These are phyloP conservation scores for Maudiozyma saulgeensis DNA, from an alignment of 805 yeast species.

Conservation along the genomic window DNA sequence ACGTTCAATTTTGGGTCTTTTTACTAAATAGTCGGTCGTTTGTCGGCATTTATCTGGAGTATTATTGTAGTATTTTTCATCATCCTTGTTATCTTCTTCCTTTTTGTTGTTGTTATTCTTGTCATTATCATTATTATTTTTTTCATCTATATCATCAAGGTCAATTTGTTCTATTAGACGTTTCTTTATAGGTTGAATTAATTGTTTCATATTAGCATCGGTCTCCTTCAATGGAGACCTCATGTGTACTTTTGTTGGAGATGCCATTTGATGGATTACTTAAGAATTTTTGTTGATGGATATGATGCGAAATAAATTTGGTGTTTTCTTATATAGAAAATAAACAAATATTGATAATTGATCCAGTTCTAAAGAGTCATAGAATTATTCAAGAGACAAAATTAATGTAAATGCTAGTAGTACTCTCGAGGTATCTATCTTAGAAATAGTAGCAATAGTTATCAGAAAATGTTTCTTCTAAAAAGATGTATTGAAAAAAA, in stretches of 20 bases:
- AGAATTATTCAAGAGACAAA: too few relatives aligned
- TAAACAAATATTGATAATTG: too few relatives aligned
- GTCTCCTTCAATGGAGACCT: slow-evolving; percentile 29
- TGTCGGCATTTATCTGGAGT: slow-evolving; percentile 7
- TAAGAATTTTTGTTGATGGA: too few relatives aligned
- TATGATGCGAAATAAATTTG: too few relatives aligned
- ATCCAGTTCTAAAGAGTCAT: too few relatives aligned
- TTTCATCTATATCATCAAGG: neutral
- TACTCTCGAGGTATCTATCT: too few relatives aligned
- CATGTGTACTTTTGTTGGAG: slow-evolving; percentile 9
- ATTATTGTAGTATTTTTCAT: slow-evolving; percentile 1
- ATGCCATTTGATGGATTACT: slow-evolving; percentile 5
- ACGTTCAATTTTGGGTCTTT: slow-evolving; percentile 20
- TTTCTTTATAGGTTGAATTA: slow-evolving; percentile 12
- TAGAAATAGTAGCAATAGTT: too few relatives aligned
- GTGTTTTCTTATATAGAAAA: too few relatives aligned
- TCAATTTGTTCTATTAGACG: slow-evolving; percentile 15
- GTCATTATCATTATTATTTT: neutral
- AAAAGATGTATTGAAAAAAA: too few relatives aligned
- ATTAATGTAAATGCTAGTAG: too few relatives aligned
- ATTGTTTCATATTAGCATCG: slow-evolving; percentile 19
- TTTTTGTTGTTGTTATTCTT: neutral
- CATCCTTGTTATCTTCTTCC: slow-evolving; percentile 1
- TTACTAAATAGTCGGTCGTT: neutral
- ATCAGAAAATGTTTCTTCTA: too few relatives aligned